Percentiles rank a stretch among this genome's conserved stretches.
Evolutionary conservation across 164 flowering plant genomes (phyloP).

Genomic region (Hamamelis virginiana): DNA sequence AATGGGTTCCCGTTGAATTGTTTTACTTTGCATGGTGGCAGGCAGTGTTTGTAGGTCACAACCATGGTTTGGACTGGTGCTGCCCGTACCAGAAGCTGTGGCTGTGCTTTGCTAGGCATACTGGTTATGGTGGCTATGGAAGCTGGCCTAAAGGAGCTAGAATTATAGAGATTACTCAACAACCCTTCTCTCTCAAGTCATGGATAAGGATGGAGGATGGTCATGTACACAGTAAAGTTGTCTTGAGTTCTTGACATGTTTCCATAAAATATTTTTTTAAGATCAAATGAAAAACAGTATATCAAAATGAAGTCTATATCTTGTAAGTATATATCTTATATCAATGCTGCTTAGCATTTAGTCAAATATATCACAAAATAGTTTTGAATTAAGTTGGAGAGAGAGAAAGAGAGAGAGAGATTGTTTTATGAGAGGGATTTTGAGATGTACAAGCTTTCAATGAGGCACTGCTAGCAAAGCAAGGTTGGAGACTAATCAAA

Average conservation of each 20-base stretch:
- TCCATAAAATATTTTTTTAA: too few species aligned
- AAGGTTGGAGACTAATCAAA: too few species aligned
- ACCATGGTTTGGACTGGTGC: conserved; percentile 94
- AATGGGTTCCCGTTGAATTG: neutral
- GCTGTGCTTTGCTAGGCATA: conserved; percentile 88
- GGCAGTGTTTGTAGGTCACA: conserved; percentile 93
- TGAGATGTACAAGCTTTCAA: too few species aligned
- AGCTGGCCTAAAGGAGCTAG: conserved; percentile 83
- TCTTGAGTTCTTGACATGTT: conserved; percentile 33
- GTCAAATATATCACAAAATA: too few species aligned
- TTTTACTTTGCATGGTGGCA: conserved; percentile 20
- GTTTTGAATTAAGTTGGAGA: too few species aligned
- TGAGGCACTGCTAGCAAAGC: too few species aligned
- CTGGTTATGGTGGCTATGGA: conserved; percentile 95
- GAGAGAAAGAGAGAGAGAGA: too few species aligned
- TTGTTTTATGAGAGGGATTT: too few species aligned
- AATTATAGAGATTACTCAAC: conserved; percentile 55
- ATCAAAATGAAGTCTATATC: too few species aligned
- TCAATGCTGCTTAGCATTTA: too few species aligned
- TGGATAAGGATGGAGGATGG: conserved; percentile 97
- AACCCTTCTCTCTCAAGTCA: conserved; percentile 67
- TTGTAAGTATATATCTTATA: too few species aligned
- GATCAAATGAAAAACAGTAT: too few species aligned
- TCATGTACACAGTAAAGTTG: conserved; percentile 52
- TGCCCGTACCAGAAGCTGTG: conserved; percentile 79